Conservation (phyloP, 2,329 filamentous ascomycete genomes). For the Aspergillus arachidicola region DNA sequence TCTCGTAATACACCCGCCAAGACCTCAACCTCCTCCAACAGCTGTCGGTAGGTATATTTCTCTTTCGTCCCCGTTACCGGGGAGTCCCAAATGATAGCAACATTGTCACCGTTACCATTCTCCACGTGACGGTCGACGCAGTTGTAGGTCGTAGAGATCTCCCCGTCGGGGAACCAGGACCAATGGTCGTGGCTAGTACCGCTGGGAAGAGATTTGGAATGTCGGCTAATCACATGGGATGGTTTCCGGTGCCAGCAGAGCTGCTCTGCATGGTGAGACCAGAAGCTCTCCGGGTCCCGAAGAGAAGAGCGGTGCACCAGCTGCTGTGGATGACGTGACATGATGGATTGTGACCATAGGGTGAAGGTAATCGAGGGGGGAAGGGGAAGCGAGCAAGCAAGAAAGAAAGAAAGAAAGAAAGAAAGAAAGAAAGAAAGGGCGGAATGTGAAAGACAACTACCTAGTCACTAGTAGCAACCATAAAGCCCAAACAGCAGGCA, state of each 20-base stretch:
- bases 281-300: constrained; percentile 71
- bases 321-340: constrained; percentile 49
- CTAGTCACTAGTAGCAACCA: not conserved
- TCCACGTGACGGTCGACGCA: constrained; percentile 87
- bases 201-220: constrained; percentile 63
- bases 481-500: not conserved
- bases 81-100: constrained; percentile 85
- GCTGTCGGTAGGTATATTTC: constrained; percentile 71
- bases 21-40: constrained; percentile 78
- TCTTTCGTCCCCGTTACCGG: constrained; percentile 76
- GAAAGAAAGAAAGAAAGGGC: too few relatives aligned
- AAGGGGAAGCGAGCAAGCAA: not conserved
- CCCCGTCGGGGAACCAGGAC: constrained; percentile 87
- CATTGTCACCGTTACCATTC: constrained; percentile 70
- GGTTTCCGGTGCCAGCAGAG: constrained; percentile 82
- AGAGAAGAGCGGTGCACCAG: constrained; percentile 61
- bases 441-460: not conserved
- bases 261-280: constrained; percentile 71
- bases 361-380: not conserved
- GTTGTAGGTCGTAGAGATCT: constrained; percentile 91
- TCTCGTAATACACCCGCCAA: constrained; percentile 80
- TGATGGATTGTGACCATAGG: constrained; percentile 14
- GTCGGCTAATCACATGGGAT: constrained; percentile 60
- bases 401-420: too few relatives aligned
- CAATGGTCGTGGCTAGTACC: constrained; percentile 73